Evolutionary conservation across 1,139 yeast species (phyloP), one percentile per base, ranked within the genome.

Genomic region (Lodderomyces elongisporus): DNA sequence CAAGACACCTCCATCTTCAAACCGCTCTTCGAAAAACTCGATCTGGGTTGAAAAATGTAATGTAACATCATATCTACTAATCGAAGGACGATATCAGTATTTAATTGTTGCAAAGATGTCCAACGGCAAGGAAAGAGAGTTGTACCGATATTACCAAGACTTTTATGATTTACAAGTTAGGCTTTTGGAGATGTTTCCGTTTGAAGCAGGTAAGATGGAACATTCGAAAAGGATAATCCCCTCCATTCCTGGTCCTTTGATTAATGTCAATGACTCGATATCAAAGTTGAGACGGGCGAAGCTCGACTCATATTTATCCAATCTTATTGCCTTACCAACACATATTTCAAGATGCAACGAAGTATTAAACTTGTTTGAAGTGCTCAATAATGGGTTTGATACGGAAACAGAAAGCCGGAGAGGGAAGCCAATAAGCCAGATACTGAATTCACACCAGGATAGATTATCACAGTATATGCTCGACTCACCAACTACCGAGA

Each of bases 201-300:
- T 70, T 43, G 98, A 91, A 56, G 95, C 97, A 4, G 97, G 97
- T 4, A 80, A 88, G 46, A 78, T 81, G 31, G 87, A 83, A 56
- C 77, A 77, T 44, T 69, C 74, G 25, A 63, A 67, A 37, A 74
- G 98, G 44, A 82, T 83, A 25, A 71, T 91, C 40, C 98, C 99
- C 4, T 87, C 84, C 43, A 89, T 93, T 52, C 98, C 98, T 0
- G 98, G 98, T 1, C 99, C 98, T 2, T 71, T 91, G 33, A 83
- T 94, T 30, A 85, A 85, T 52, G 96, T 91, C 33, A 88, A 89
- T 43, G 97, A 89, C 52, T 75, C 82, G 33, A 82, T 89, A 36
- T 84, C 96, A 12, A 80, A 82, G 47, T 83, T 85, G 54, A 74
- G 98, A 49, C 71, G 91, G 45, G 85, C 79, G 24, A 94, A 87